Conservation (phyloP, 345 rosid genomes). For the Eucalyptus regnans region DNA sequence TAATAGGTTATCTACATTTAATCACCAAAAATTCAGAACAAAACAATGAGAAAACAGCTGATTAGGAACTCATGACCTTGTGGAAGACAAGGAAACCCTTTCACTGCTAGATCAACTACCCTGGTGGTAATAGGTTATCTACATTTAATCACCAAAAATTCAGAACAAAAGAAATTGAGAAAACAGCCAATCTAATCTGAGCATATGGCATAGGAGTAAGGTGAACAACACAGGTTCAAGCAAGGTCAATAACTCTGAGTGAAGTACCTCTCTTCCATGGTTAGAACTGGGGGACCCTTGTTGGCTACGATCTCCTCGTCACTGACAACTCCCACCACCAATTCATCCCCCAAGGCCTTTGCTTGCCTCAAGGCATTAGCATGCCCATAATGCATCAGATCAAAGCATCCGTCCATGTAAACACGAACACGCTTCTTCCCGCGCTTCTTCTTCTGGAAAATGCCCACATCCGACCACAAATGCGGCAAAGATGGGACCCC, state of each 20-base stretch:
- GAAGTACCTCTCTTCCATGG: conserved; percentile 78
- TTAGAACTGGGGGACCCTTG: conserved; percentile 87
- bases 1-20: not conserved
- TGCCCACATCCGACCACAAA: conserved; percentile 25
- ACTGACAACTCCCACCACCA: conserved; percentile 86
- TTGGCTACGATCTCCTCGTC: conserved; percentile 93
- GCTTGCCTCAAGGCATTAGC: conserved; percentile 91
- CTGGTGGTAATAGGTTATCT: too few relatives aligned
- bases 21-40: not conserved
- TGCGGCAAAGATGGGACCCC: conserved; percentile 25
- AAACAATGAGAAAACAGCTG: not conserved
- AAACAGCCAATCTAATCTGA: not conserved
- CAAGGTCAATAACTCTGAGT: not conserved
- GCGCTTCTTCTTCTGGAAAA: conserved; percentile 20
- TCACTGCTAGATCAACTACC: too few relatives aligned
- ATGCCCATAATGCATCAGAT: conserved; percentile 97
- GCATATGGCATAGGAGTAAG: not conserved
- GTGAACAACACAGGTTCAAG: not conserved
- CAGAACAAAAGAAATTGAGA: not conserved
- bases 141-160: too few relatives aligned
- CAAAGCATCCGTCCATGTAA: conserved; percentile 98
- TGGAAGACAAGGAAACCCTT: too few relatives aligned
- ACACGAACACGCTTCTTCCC: conserved; percentile 63
- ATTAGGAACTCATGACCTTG: too few relatives aligned
- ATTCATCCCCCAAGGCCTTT: conserved; percentile 78